Percentiles rank a stretch among this genome's conserved stretches.
Conservation (phyloP, 192 early-diverging fungal species). For the Polychytrium aggregatum region DNA sequence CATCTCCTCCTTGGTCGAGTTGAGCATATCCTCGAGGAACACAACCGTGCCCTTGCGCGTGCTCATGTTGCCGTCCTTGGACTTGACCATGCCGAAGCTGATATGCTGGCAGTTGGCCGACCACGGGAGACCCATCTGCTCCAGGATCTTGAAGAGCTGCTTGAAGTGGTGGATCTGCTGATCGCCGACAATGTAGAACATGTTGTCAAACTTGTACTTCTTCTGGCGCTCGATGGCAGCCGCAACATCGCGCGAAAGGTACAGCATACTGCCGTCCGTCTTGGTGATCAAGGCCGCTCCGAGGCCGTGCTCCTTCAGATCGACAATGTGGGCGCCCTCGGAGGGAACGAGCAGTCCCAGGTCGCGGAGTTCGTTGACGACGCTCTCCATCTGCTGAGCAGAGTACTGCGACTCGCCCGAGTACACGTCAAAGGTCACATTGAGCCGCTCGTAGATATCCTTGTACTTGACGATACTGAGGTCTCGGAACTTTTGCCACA, state of each 20-base stretch:
- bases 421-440: constrained; percentile 87
- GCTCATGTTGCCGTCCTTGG: constrained; percentile 69
- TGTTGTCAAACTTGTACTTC: constrained; percentile 79
- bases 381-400: constrained; percentile 48
- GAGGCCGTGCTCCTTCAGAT: constrained; percentile 75
- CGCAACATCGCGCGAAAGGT: constrained; percentile 93
- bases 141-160: constrained; percentile 89
- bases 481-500: constrained; percentile 85
- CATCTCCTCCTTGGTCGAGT: constrained; percentile 77
- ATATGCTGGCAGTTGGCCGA: constrained; percentile 76
- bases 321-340: constrained; percentile 77
- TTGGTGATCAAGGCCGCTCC: constrained; percentile 75
- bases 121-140: constrained; percentile 72
- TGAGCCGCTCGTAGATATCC: constrained; percentile 80
- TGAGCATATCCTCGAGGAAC: constrained; percentile 90
- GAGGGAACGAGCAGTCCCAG: constrained; percentile 60
- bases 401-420: constrained; percentile 89
- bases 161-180: constrained; percentile 87
- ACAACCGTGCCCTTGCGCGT: constrained; percentile 93
- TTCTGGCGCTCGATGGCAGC: constrained; percentile 85
- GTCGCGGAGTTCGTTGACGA: constrained; percentile 59
- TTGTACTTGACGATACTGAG: constrained; percentile 86
- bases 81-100: constrained; percentile 88
- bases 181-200: constrained; percentile 84
- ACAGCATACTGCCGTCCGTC: constrained; percentile 85